Evolutionary conservation across 2,329 filamentous ascomycete genomes (phyloP), one percentile per base, ranked within the genome.

Genomic region (Botrytis porri): DNA sequence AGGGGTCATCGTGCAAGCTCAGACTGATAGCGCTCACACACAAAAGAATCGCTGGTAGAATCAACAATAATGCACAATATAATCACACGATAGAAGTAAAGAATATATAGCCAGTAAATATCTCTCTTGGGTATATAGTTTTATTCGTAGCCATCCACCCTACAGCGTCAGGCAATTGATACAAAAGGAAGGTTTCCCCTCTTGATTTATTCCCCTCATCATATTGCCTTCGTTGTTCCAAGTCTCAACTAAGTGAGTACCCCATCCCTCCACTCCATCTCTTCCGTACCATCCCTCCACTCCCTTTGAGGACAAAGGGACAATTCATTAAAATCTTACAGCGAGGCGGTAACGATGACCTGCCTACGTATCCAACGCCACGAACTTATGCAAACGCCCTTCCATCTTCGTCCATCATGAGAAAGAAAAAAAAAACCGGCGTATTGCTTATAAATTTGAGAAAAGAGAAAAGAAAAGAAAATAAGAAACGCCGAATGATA

Each of bases 241-340:
- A 41, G n/a, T 39, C 59, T 71, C 69, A 67, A 57, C 10, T 32
- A 22, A 63, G 43, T 71, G 32, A 54, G 35, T 71, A 25, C 43
- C 59, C 22, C 51, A 25, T 37, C 14, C 60, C 7, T 51, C 62
- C 70, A 35, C 65, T 72, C 70, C 70, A 45, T 39, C 39, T 59
- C 41, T 59, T 67, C 51, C 64, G 51, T 39, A 43, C 22, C 48
- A 51, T 39, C 63, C 29, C 48, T 25, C 25, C n/a, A 57, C 25
- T 32, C 10, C 65, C 39, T 29, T 37, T n/a, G 48, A 69, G 54
- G 48, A 59, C 63, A 72, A 69, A 72, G 45, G 54, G 65, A 51
- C 63, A 41, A 62, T 72, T 72, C 70, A 72, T 72, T 72, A 72
- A 72, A 72, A 60, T 72, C 70, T 72, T 72, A 72, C 70, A 72